Percentiles rank a stretch among this genome's conserved stretches.
Evolutionary conservation across 1,284 basidiomycete genomes (phyloP).

Genomic region (Thecaphora frezii): DNA sequence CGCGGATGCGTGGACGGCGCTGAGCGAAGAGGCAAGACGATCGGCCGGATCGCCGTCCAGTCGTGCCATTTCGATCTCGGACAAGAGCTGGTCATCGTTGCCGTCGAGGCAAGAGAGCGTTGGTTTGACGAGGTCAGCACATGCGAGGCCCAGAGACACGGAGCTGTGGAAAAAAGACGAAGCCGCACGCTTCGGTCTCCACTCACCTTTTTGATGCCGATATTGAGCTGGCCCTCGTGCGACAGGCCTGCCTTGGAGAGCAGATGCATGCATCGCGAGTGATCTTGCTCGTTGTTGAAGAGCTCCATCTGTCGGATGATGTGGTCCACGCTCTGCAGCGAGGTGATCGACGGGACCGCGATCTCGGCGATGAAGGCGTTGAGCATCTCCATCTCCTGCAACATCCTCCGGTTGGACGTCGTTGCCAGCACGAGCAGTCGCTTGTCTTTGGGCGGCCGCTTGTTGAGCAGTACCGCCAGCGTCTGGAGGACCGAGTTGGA

Average conservation of each 20-base stretch:
- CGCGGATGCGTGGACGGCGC: slow-evolving; percentile 22
- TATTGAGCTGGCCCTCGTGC: slow-evolving; percentile 66
- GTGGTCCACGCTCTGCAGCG: slow-evolving; percentile 71
- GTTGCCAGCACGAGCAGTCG: slow-evolving; percentile 91
- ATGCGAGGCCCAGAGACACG: not conserved
- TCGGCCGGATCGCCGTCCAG: slow-evolving; percentile 67
- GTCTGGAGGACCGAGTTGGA: slow-evolving; percentile 92
- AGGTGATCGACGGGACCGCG: slow-evolving; percentile 78
- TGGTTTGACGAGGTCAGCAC: no score
- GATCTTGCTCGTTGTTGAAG: slow-evolving; percentile 68
- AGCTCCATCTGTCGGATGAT: slow-evolving; percentile 82
- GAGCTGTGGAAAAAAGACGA: not conserved
- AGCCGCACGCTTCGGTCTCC: not conserved
- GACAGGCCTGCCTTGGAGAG: slow-evolving; percentile 77
- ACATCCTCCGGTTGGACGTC: slow-evolving; percentile 81
- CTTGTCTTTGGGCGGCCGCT: slow-evolving; percentile 91
- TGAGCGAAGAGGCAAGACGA: slow-evolving; percentile 58
- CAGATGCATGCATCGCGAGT: slow-evolving; percentile 68
- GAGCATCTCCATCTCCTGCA: slow-evolving; percentile 84
- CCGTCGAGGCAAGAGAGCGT: not conserved
- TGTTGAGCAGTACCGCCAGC: slow-evolving; percentile 82
- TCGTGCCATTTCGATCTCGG: slow-evolving; percentile 91
- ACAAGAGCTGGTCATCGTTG: slow-evolving; percentile 78
- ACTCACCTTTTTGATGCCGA: slow-evolving; percentile 76
- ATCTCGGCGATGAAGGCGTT: slow-evolving; percentile 89